phyloP scores from a whole-genome alignment of 73 alveolate genomes.

The Uronychia binucleata region DNA sequence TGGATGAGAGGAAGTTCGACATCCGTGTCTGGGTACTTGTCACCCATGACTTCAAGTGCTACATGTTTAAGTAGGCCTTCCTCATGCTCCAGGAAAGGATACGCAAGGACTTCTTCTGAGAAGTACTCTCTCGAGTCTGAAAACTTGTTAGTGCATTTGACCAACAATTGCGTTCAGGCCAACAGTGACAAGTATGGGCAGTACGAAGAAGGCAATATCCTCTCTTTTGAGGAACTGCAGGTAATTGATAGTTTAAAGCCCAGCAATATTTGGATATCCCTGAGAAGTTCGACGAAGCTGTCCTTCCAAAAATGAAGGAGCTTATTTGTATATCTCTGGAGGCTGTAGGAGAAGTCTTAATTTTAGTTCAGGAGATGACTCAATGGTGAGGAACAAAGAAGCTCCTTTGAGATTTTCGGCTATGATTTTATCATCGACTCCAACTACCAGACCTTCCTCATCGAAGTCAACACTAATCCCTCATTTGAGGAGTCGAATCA shows the following conservation, averaged over 20 bases:
- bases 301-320: constrained; percentile 45
- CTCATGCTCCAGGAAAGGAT: constrained; percentile 7
- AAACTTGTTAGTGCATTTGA: constrained; percentile 76
- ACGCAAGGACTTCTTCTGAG: constrained; percentile 31
- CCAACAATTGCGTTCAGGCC: constrained; percentile 76
- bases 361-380: constrained; percentile 19
- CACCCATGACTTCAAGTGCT: constrained; percentile 38
- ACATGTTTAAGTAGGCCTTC: constrained; percentile 15
- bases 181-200: background rate
- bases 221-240: background rate
- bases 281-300: constrained; percentile 10
- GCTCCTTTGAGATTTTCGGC: constrained; percentile 51
- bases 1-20: constrained; percentile 71
- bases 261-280: background rate
- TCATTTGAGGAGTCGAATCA: constrained; percentile 43
- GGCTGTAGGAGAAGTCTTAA: constrained; percentile 20
- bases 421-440: constrained; percentile 45
- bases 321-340: constrained; percentile 7
- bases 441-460: constrained; percentile 11
- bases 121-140: constrained; percentile 37
- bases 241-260: constrained; percentile 7
- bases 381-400: constrained; percentile 6
- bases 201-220: constrained; percentile 42
- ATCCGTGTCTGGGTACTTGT: constrained; percentile 67
- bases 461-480: constrained; percentile 54